Evolutionary conservation across 2,329 filamentous ascomycete species (phyloP).

Genomic region (Alternaria rosae): DNA sequence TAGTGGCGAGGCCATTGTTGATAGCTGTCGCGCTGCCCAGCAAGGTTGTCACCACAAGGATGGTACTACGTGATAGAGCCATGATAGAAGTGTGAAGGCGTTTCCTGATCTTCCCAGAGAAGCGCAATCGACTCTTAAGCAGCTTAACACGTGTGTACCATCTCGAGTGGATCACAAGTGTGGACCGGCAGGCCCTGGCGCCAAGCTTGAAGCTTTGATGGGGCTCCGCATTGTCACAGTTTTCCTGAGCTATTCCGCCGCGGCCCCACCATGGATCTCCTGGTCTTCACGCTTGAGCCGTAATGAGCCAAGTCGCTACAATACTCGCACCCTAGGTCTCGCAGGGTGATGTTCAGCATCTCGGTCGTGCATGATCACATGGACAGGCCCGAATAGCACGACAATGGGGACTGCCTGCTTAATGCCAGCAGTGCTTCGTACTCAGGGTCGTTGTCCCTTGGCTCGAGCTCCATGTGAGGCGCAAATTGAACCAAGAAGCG

Average conservation of each 20-base stretch:
- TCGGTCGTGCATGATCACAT: background rate
- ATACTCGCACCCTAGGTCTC: background rate
- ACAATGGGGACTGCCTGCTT: slow-evolving; percentile 33
- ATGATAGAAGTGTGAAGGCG: slow-evolving; percentile 6
- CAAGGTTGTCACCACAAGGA: slow-evolving; percentile 20
- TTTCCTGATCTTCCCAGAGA: background rate
- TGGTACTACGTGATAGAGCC: slow-evolving; percentile 15
- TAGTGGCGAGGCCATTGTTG: slow-evolving; percentile 33
- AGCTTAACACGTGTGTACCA: slow-evolving; percentile 5
- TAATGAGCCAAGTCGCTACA: background rate
- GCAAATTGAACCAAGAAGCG: slow-evolving; percentile 36
- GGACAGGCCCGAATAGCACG: slow-evolving; percentile 29
- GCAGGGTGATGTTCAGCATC: background rate
- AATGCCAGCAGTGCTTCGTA: slow-evolving; percentile 33
- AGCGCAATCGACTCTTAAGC: background rate
- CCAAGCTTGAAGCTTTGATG: slow-evolving; percentile 8
- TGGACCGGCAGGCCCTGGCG: background rate
- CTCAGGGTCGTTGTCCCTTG: slow-evolving; percentile 34
- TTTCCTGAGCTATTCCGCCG: too few relatives aligned
- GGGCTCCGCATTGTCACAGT: slow-evolving; percentile 10
- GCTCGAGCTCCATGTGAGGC: slow-evolving; percentile 36
- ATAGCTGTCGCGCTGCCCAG: slow-evolving; percentile 26
- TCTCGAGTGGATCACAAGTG: background rate
- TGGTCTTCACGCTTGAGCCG: too few relatives aligned
- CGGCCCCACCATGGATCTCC: too few relatives aligned